Evolutionary conservation across 345 rosid species (phyloP).

Genomic region (Crucihimalaya himalaica): DNA sequence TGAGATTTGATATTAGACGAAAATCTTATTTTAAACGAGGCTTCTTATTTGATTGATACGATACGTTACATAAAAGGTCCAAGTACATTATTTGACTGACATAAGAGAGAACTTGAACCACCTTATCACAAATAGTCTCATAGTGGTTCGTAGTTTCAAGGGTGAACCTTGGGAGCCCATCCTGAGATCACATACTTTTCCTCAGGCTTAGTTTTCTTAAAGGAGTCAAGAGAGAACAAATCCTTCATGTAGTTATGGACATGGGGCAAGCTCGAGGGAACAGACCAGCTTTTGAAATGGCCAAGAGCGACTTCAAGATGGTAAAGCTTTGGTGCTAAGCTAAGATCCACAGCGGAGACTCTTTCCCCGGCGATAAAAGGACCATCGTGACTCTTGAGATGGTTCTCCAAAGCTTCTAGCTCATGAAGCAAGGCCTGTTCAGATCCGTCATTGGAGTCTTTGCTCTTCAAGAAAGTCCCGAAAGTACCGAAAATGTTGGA

Average conservation of each 20-base stretch:
- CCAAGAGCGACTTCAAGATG: constrained; percentile 83
- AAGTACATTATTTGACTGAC: constrained; percentile 20
- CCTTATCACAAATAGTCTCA: constrained; percentile 9
- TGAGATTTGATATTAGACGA: background rate
- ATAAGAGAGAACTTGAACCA: constrained; percentile 20
- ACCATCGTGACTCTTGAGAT: constrained; percentile 75
- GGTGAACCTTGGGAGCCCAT: constrained; percentile 82
- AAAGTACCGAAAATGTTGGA: constrained; percentile 69
- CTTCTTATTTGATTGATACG: constrained; percentile 22
- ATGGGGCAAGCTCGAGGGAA: constrained; percentile 65
- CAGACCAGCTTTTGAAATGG: constrained; percentile 82
- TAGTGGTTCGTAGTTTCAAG: constrained; percentile 39
- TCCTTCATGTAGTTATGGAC: constrained; percentile 61
- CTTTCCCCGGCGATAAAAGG: constrained; percentile 82
- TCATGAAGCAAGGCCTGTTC: constrained; percentile 77
- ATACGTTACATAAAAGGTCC: constrained; percentile 16
- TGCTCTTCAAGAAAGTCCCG: constrained; percentile 72
- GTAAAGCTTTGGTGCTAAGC: constrained; percentile 89
- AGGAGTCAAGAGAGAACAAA: constrained; percentile 63
- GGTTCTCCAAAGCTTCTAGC: constrained; percentile 79
- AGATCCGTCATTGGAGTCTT: constrained; percentile 73
- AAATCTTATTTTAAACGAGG: background rate
- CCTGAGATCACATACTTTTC: constrained; percentile 71
- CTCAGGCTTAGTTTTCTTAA: constrained; percentile 64
- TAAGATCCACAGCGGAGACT: constrained; percentile 72